Evolutionary conservation across 2,329 filamentous ascomycete species (phyloP).

Genomic region (Zymoseptoria pseudotritici): DNA sequence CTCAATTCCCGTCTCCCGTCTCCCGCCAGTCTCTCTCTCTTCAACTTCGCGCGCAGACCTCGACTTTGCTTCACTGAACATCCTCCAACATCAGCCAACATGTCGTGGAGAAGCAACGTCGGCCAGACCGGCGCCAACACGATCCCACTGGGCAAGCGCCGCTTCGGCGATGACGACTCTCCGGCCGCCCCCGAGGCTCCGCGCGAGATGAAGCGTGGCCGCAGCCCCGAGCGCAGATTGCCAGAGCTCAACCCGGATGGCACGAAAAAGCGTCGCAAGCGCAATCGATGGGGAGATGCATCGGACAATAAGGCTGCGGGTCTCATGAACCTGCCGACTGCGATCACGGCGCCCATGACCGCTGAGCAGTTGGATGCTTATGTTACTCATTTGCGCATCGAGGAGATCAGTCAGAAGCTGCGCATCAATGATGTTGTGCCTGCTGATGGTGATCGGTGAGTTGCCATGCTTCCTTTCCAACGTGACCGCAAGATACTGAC

Average conservation of each 20-base stretch:
- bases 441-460: slow-evolving; percentile 88
- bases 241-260: slow-evolving; percentile 54
- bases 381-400: slow-evolving; percentile 89
- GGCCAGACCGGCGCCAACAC: slow-evolving; percentile 98
- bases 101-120: slow-evolving; percentile 59
- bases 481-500: slow-evolving; percentile 4
- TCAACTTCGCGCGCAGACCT: neutral
- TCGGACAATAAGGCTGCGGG: slow-evolving; percentile 98
- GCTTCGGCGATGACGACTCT: slow-evolving; percentile 60
- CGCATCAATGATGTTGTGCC: slow-evolving; percentile 98
- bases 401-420: slow-evolving; percentile 98
- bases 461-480: slow-evolving; percentile 15
- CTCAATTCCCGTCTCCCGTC: no score
- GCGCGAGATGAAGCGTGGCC: slow-evolving; percentile 68
- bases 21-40: neutral
- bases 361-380: slow-evolving; percentile 97
- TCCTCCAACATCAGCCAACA: slow-evolving; percentile 26
- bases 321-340: slow-evolving; percentile 92
- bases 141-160: slow-evolving; percentile 80
- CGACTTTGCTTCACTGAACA: neutral
- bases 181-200: slow-evolving; percentile 24
- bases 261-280: slow-evolving; percentile 87
- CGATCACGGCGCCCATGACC: slow-evolving; percentile 96
- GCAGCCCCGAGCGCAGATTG: slow-evolving; percentile 58
- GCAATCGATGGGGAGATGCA: slow-evolving; percentile 96